These are phyloP conservation scores for Aspergillus uvarum DNA, from an alignment of 2,329 filamentous ascomycete genomes.

Conservation along the genomic window DNA sequence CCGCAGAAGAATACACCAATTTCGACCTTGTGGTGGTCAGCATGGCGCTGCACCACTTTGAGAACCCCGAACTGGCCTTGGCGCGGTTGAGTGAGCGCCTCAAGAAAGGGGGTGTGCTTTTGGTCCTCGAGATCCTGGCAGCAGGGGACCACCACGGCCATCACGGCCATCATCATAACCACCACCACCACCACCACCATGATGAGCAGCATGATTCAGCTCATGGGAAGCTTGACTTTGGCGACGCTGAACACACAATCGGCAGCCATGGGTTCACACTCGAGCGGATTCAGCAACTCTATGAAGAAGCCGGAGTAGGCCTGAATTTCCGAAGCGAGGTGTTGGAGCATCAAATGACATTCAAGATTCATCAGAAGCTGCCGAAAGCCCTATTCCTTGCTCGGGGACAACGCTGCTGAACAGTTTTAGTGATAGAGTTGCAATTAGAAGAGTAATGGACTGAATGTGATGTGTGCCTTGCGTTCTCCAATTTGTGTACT, in stretches of 20 bases:
- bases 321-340: constrained; percentile 59
- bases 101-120: constrained; percentile 63
- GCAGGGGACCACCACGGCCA: constrained; percentile 40
- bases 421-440: not conserved
- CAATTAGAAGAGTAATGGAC: too few species aligned
- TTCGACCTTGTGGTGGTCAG: constrained; percentile 69
- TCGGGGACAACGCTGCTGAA: constrained; percentile 25
- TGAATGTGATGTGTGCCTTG: too few species aligned
- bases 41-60: constrained; percentile 66
- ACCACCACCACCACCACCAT: not conserved
- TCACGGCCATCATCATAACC: constrained; percentile 12
- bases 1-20: constrained; percentile 61
- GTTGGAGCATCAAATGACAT: constrained; percentile 53
- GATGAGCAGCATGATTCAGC: constrained; percentile 27
- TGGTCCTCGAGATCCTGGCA: constrained; percentile 67
- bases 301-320: constrained; percentile 61
- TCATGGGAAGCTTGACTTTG: constrained; percentile 22
- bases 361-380: constrained; percentile 32
- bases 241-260: constrained; percentile 54
- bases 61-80: constrained; percentile 61
- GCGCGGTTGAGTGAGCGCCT: constrained; percentile 61
- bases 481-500: too few species aligned
- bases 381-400: constrained; percentile 35
- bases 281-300: constrained; percentile 60
- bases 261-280: constrained; percentile 66